Conservation (phyloP, 257 asterid species). For the Mentha longifolia region DNA sequence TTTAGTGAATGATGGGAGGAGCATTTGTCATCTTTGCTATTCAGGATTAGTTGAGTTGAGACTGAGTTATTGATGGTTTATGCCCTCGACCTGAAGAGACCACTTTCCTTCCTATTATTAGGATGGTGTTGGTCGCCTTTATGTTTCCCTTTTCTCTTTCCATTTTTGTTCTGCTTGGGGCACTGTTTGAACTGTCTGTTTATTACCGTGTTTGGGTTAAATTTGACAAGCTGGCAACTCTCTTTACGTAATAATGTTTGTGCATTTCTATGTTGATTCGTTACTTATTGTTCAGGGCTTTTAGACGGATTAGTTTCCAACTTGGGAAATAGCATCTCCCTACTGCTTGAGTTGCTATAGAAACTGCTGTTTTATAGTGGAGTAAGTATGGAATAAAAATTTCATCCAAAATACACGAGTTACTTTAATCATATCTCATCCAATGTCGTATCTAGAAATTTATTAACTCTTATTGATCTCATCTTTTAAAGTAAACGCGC, state of each 20-base stretch:
- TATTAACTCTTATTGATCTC: too few species aligned
- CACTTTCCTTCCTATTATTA: constrained; percentile 9
- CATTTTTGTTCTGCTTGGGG: neutral
- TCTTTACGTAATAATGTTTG: neutral
- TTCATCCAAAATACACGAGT: too few species aligned
- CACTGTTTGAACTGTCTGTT: constrained; percentile 6
- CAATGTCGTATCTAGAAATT: too few species aligned
- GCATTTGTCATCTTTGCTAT: constrained; percentile 15
- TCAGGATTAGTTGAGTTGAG: constrained; percentile 26
- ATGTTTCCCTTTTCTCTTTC: constrained; percentile 7
- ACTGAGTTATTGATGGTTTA: constrained; percentile 29
- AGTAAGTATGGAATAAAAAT: too few species aligned
- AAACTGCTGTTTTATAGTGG: neutral
- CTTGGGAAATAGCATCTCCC: neutral
- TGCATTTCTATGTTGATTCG: neutral
- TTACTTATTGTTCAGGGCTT: neutral
- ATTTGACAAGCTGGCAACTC: constrained; percentile 21
- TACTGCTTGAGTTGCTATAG: neutral
- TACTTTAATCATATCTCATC: too few species aligned
- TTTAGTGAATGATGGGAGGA: constrained; percentile 38
- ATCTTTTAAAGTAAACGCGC: too few species aligned
- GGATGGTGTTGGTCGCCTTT: constrained; percentile 17
- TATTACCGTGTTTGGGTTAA: constrained; percentile 18
- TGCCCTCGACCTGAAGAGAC: constrained; percentile 34
- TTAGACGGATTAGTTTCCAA: too few species aligned